Percentiles rank a stretch among this genome's conserved stretches.
Conservation (phyloP, 2,329 filamentous ascomycete genomes). For the Clarireedia homoeocarpa region DNA sequence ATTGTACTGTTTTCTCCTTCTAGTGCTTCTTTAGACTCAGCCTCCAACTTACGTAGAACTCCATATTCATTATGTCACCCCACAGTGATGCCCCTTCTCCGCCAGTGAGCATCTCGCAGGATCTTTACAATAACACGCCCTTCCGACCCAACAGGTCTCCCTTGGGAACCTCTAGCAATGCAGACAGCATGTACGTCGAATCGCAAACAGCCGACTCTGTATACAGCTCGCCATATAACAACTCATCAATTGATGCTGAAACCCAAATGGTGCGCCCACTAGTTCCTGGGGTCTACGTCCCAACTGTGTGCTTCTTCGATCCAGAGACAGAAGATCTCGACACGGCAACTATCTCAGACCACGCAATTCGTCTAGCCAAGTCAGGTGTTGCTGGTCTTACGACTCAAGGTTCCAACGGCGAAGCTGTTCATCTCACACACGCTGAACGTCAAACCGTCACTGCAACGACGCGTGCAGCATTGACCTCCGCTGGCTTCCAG, state of each 20-base stretch:
- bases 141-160: constrained; percentile 20
- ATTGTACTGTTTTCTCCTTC: not conserved
- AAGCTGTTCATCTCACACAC: constrained; percentile 58
- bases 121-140: constrained; percentile 33
- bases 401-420: constrained; percentile 59
- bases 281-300: constrained; percentile 57
- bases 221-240: constrained; percentile 37
- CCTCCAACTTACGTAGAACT: not conserved
- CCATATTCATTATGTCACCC: constrained; percentile 34
- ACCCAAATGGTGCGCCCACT: constrained; percentile 34
- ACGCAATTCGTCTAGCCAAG: constrained; percentile 49
- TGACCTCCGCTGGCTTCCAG: constrained; percentile 49
- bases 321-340: constrained; percentile 59
- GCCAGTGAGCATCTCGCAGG: constrained; percentile 36
- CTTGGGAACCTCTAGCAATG: constrained; percentile 19
- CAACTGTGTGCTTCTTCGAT: constrained; percentile 68
- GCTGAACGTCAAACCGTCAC: constrained; percentile 54
- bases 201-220: constrained; percentile 28
- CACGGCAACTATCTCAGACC: constrained; percentile 39
- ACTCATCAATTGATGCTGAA: constrained; percentile 28
- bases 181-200: constrained; percentile 28
- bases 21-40: not conserved
- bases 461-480: constrained; percentile 49
- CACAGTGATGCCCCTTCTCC: constrained; percentile 42
- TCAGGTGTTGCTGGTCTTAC: constrained; percentile 54